These are phyloP conservation scores for Schizophyllum commune DNA, from an alignment of 1,284 basidiomycete species.

Conservation along the genomic window DNA sequence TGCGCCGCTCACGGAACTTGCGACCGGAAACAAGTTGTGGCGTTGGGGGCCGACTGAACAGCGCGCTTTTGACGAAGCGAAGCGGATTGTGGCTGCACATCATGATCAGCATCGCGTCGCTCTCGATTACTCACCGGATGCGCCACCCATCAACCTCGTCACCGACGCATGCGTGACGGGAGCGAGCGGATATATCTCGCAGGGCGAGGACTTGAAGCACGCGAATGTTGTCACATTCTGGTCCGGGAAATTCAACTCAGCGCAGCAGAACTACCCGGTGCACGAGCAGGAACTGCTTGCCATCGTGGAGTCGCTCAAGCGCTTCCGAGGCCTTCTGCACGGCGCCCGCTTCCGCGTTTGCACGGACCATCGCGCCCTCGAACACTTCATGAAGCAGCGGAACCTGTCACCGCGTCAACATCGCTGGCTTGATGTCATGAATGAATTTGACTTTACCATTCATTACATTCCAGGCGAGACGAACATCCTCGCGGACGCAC, in stretches of 20 bases:
- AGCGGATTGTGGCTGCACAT: background rate
- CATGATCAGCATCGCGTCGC: conserved; percentile 2
- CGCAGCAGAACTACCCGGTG: conserved; percentile 13
- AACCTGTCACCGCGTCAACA: conserved; percentile 18
- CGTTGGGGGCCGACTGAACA: conserved; percentile 6
- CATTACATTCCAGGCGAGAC: conserved; percentile 18
- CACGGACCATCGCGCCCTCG: conserved; percentile 22
- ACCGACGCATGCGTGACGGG: background rate
- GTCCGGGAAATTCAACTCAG: conserved; percentile 10
- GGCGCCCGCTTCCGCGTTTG: conserved; percentile 16
- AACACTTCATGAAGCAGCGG: conserved; percentile 17
- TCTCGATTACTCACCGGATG: background rate
- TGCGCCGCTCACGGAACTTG: background rate
- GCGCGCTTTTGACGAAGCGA: conserved; percentile 5
- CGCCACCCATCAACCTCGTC: background rate
- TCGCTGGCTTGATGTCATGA: conserved; percentile 18
- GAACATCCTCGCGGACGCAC: conserved; percentile 29
- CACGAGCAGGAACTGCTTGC: conserved; percentile 17
- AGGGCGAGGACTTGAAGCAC: background rate
- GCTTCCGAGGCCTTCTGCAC: conserved; percentile 12
- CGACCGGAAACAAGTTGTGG: conserved; percentile 1
- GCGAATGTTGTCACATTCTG: conserved; percentile 11
- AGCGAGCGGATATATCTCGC: background rate
- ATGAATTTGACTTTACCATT: conserved; percentile 9
- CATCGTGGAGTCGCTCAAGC: conserved; percentile 10